Percentiles rank a stretch among this genome's conserved stretches.
Conservation (phyloP, 306 rosid species). For the Ormosia semicastrata region DNA sequence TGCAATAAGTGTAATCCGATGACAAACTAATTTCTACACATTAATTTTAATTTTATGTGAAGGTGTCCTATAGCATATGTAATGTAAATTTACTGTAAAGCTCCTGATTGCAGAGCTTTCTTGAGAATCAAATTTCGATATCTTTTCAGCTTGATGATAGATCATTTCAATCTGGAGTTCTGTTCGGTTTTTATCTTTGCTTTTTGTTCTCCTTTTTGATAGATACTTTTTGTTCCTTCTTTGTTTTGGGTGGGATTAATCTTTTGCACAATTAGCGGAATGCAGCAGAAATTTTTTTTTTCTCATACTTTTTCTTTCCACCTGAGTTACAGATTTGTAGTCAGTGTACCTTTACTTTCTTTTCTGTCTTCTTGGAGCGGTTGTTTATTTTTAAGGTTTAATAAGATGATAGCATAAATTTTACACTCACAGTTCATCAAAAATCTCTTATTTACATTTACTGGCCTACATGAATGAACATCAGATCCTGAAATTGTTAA, state of each 20-base stretch:
- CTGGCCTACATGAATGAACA: too few species aligned
- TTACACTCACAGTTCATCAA: too few species aligned
- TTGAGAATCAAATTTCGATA: conserved; percentile 12
- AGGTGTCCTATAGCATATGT: conserved; percentile 14
- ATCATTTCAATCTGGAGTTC: background rate
- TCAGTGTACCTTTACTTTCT: background rate
- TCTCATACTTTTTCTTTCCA: background rate
- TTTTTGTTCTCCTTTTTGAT: too few species aligned
- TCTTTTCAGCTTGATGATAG: background rate
- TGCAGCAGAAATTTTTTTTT: background rate
- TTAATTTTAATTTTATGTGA: conserved; percentile 14
- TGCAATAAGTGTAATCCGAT: conserved; percentile 36
- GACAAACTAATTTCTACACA: conserved; percentile 16
- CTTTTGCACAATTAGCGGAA: background rate
- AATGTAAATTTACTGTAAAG: conserved; percentile 19
- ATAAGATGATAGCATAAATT: background rate
- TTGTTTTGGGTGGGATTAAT: background rate
- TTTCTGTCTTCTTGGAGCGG: background rate
- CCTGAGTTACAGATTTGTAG: background rate
- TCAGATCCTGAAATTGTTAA: too few species aligned
- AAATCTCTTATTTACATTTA: too few species aligned
- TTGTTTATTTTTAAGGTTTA: background rate
- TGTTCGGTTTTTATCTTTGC: background rate
- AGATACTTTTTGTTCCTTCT: background rate
- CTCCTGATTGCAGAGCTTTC: conserved; percentile 18